Conservation (phyloP, 2,329 filamentous ascomycete species). For the Alternaria sp. region DNA sequence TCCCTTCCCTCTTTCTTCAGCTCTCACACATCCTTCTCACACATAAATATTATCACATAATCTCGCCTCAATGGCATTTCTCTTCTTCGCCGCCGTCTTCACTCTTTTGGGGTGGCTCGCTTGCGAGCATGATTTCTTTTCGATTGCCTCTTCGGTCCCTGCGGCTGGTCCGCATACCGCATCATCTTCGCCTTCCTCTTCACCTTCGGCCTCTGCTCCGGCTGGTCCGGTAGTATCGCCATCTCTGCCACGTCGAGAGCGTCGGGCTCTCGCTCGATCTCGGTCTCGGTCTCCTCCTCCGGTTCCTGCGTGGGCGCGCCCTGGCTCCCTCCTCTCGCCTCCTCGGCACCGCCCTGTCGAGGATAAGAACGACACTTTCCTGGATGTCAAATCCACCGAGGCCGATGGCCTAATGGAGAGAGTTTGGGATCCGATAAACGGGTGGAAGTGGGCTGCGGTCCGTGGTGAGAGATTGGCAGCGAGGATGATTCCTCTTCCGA, state of each 20-base stretch:
- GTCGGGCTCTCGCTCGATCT: slow-evolving; percentile 5
- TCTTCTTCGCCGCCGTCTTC: slow-evolving; percentile 11
- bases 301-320: neutral
- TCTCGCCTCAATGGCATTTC: slow-evolving; percentile 10
- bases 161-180: slow-evolving; percentile 5
- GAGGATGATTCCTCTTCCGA: neutral
- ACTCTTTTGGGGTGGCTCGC: slow-evolving; percentile 9
- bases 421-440: slow-evolving; percentile 4
- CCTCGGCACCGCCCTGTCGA: neutral
- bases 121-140: slow-evolving; percentile 9
- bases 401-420: slow-evolving; percentile 8
- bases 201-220: neutral
- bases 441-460: slow-evolving; percentile 9
- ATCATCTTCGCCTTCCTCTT: neutral
- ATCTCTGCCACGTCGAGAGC: slow-evolving; percentile 4
- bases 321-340: slow-evolving; percentile 4
- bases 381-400: slow-evolving; percentile 5
- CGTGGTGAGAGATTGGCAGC: slow-evolving; percentile 1
- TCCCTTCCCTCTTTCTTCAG: slow-evolving; percentile 3
- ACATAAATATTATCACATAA: neutral
- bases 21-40: neutral
- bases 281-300: slow-evolving; percentile 1
- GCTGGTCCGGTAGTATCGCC: slow-evolving; percentile 2
- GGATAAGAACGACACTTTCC: slow-evolving; percentile 5
- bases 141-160: neutral